Evolutionary conservation across 2,329 filamentous ascomycete genomes (phyloP), one percentile per base, ranked within the genome.

Genomic region (Didymellaceae sp.): DNA sequence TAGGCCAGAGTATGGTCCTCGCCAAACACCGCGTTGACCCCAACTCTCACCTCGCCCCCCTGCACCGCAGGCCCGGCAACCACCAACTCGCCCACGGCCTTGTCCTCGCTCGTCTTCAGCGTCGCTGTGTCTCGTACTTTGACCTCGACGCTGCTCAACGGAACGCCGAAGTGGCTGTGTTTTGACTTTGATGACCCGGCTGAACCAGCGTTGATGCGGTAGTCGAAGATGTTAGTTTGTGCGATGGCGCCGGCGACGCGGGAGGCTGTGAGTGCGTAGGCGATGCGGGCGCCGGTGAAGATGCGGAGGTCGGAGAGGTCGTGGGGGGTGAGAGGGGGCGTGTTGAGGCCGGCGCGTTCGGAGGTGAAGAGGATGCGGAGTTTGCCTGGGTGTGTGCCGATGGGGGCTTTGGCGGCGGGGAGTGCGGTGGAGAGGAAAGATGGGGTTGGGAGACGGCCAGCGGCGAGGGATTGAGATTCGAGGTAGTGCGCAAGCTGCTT

Each of bases 151-250:
- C 86, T 88, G 57, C 88, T 90, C 31, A 94, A 68, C 2, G 93
- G 92, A 8, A 88, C 80, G 3, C 94, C 94, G 66, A 97, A 96
- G 71, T 96, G 91, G 50, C 74, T 78, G 35, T 77, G 75, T 34
- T 77, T 73, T 43, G n/a, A n/a, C n/a, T n/a, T n/a, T n/a, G n/a
- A n/a, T n/a, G n/a, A n/a, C n/a, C 62, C 68, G 57, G 57, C 68
- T 6, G 59, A 42, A 33, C 73, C 68, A 5, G 6, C 7, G 31
- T 73, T 28, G 74, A 80, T 59, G 39, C 93, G 80, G 72, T 97
- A 97, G 70, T 97, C 93, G 67, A 90, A 95, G 30, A 92, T 81
- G 54, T 90, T 86, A 6, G 90, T 96, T 75, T 97, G 93, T 1
- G 88, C 80, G n/a, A 96, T 84, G 1, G 92, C 88, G 28, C 94